A percentile compares a stretch with the other conserved stretches of the same genome.
Evolutionary conservation across 805 yeast species (phyloP).

Genomic region (Saturnispora saitoi): DNA sequence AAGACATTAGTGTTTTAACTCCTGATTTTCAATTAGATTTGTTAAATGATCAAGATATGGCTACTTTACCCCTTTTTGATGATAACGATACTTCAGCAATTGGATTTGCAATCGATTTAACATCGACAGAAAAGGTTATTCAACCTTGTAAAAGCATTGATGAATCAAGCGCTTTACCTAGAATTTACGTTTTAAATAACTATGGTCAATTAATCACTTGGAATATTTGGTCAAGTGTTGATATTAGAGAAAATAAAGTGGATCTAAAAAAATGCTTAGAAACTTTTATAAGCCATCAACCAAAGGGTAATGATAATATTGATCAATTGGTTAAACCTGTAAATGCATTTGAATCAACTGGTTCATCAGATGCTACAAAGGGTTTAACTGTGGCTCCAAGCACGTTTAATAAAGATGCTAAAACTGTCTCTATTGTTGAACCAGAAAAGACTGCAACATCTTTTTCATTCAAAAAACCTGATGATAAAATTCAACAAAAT

Average conservation of each 20-base stretch:
- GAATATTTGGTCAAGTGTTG: slow-evolving; percentile 52
- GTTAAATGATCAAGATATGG: slow-evolving; percentile 62
- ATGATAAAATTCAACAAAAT: not conserved
- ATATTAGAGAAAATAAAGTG: slow-evolving; percentile 29
- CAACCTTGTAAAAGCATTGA: slow-evolving; percentile 56
- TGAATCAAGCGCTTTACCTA: slow-evolving; percentile 52
- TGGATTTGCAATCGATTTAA: slow-evolving; percentile 59
- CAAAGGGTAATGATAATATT: not conserved
- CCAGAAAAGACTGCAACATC: not conserved
- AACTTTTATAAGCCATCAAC: not conserved
- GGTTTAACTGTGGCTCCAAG: not conserved
- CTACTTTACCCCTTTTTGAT: slow-evolving; percentile 63
- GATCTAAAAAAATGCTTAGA: slow-evolving; percentile 8
- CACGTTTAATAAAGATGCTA: not conserved
- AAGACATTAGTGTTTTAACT: slow-evolving; percentile 49
- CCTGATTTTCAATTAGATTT: slow-evolving; percentile 34
- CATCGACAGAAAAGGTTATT: slow-evolving; percentile 33
- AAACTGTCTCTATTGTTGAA: not conserved
- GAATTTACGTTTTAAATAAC: slow-evolving; percentile 52
- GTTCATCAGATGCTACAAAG: too few species aligned
- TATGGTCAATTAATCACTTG: slow-evolving; percentile 56
- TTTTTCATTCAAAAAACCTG: not conserved
- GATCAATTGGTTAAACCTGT: not conserved
- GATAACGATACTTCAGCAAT: slow-evolving; percentile 63
- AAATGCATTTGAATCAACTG: not conserved